Conservation (phyloP, 2,329 filamentous ascomycete species). For the Fusarium sp. region DNA sequence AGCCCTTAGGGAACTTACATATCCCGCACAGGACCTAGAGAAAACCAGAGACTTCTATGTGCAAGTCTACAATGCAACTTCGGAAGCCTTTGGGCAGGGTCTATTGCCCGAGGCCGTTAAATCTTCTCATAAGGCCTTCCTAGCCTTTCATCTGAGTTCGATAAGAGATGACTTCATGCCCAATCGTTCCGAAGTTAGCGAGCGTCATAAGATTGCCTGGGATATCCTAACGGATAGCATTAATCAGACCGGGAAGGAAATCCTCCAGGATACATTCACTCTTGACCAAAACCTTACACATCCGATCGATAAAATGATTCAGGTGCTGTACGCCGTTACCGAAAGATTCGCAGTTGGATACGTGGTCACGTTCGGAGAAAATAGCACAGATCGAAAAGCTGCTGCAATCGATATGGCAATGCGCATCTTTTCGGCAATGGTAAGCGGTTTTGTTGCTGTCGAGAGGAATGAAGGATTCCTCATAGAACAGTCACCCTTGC, state of each 20-base stretch:
- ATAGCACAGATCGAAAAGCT: neutral
- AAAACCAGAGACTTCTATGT: neutral
- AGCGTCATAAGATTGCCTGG: neutral
- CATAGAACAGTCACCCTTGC: too few species aligned
- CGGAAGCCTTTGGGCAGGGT: neutral
- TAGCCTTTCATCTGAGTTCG: neutral
- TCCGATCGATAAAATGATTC: neutral
- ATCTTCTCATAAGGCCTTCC: neutral
- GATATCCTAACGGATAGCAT: neutral
- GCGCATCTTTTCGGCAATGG: neutral
- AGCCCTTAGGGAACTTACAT: neutral
- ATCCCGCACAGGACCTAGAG: neutral
- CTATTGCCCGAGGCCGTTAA: neutral
- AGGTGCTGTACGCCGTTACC: neutral
- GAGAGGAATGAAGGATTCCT: neutral
- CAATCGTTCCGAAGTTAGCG: neutral
- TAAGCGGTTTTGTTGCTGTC: neutral
- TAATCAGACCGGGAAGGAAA: neutral
- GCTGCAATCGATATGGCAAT: neutral
- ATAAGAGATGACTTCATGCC: neutral
- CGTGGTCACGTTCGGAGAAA: neutral
- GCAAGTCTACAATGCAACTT: neutral
- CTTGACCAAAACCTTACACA: neutral
- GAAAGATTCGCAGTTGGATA: neutral
- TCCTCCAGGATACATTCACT: neutral